Percentiles rank a stretch among this genome's conserved stretches.
Evolutionary conservation across 768 basidiomycete genomes (phyloP).

Genomic region (Kwoniella pini): DNA sequence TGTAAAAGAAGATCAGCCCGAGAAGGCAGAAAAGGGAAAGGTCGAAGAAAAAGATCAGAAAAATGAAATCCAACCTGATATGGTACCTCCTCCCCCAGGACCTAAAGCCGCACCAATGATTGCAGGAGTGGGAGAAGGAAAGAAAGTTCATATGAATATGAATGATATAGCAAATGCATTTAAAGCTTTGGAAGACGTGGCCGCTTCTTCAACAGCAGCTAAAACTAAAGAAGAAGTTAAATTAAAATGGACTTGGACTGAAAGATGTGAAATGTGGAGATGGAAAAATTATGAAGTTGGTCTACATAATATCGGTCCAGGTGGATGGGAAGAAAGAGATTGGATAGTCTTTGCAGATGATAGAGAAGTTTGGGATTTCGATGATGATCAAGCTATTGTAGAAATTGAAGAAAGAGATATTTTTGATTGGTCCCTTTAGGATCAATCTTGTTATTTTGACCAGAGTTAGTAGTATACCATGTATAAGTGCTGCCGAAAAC

Average conservation of each 20-base stretch:
- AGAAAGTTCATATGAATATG: slow-evolving; percentile 25
- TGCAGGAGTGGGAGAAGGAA: slow-evolving; percentile 20
- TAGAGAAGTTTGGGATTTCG: slow-evolving; percentile 36
- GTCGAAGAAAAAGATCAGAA: slow-evolving; percentile 12
- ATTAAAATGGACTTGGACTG: slow-evolving; percentile 40
- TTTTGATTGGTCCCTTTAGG: slow-evolving; percentile 43
- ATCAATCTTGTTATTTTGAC: too few species aligned
- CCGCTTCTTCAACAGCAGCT: background rate
- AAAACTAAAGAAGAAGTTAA: slow-evolving; percentile 9
- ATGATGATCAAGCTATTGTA: slow-evolving; percentile 22
- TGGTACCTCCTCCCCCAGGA: slow-evolving; percentile 9
- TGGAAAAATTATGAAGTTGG: slow-evolving; percentile 45
- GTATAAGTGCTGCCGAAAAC: too few species aligned
- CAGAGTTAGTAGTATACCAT: too few species aligned
- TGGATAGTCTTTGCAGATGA: slow-evolving; percentile 49
- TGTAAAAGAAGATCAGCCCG: slow-evolving; percentile 6
- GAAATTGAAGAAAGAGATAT: slow-evolving; percentile 36
- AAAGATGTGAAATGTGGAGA: slow-evolving; percentile 40
- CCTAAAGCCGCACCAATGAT: background rate
- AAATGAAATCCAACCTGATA: slow-evolving; percentile 25
- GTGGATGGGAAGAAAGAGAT: slow-evolving; percentile 49
- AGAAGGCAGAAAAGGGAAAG: background rate
- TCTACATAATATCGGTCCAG: slow-evolving; percentile 16
- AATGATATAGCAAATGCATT: slow-evolving; percentile 37
- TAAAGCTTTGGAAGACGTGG: slow-evolving; percentile 15